These are phyloP conservation scores for Mucor saturninus DNA, from an alignment of 371 early-diverging fungal genomes.

Conservation along the genomic window DNA sequence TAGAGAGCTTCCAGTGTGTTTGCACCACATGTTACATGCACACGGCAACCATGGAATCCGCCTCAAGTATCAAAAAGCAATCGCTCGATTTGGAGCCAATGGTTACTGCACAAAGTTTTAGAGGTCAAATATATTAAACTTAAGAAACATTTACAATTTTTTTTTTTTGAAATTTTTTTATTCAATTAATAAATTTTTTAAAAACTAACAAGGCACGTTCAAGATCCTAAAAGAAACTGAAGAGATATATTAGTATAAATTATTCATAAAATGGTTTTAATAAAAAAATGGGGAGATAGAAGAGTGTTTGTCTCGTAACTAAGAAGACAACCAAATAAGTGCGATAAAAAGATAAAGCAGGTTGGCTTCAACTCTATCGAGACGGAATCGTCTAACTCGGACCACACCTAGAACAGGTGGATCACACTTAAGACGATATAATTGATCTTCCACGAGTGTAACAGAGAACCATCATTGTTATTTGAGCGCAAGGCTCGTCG, in stretches of 20 bases:
- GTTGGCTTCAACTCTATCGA: slow-evolving; percentile 42
- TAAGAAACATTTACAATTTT: not conserved
- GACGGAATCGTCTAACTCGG: slow-evolving; percentile 30
- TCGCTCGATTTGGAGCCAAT: not conserved
- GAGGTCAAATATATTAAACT: not conserved
- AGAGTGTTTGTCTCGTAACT: slow-evolving; percentile 25
- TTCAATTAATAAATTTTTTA: not conserved
- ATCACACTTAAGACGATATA: slow-evolving; percentile 31
- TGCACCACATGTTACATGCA: slow-evolving; percentile 11
- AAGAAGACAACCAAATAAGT: slow-evolving; percentile 24
- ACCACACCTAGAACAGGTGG: slow-evolving; percentile 37
- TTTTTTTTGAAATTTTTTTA: not conserved
- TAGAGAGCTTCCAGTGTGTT: slow-evolving; percentile 3
- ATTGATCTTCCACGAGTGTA: slow-evolving; percentile 43
- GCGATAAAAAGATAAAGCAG: slow-evolving; percentile 13
- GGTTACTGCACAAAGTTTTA: no score
- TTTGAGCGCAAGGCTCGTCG: slow-evolving; percentile 27
- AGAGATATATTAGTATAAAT: not conserved
- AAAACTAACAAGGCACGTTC: not conserved
- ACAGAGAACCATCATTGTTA: slow-evolving; percentile 37
- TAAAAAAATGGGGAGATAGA: not conserved
- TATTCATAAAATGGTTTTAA: not conserved
- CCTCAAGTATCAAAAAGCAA: not conserved
- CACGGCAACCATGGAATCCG: not conserved
- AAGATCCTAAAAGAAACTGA: slow-evolving; percentile 2